These are phyloP conservation scores for Chalciporus piperatus DNA, from an alignment of 768 basidiomycete species.

Conservation along the genomic window DNA sequence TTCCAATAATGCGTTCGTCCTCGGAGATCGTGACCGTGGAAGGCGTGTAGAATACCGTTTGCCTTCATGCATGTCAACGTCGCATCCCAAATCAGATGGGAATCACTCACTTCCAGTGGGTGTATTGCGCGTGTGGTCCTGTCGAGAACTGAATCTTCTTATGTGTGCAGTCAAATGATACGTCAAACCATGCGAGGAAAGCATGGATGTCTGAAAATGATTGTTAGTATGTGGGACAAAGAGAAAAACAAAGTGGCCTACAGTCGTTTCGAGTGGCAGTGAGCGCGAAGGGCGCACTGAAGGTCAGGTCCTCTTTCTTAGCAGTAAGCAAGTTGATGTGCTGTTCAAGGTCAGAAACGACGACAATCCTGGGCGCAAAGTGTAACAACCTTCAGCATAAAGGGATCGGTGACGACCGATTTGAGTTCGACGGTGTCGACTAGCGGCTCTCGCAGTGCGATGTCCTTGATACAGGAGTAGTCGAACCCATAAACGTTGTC, in stretches of 20 bases:
- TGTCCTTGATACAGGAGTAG: constrained; percentile 99
- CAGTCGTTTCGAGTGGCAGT: constrained; percentile 88
- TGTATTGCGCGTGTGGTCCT: constrained; percentile 95
- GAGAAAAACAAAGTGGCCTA: constrained; percentile 37
- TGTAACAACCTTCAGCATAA: constrained; percentile 69
- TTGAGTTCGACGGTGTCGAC: constrained; percentile 99
- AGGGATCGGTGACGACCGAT: constrained; percentile 92
- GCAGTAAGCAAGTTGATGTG: constrained; percentile 89
- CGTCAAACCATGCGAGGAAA: constrained; percentile 99
- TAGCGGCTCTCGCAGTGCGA: constrained; percentile 91
- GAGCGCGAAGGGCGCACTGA: constrained; percentile 76
- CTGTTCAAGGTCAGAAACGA: constrained; percentile 36
- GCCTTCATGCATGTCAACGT: constrained; percentile 41
- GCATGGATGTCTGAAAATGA: constrained; percentile 78
- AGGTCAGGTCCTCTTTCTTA: constrained; percentile 93
- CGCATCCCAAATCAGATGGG: not conserved
- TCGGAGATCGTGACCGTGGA: constrained; percentile 65
- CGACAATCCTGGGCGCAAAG: not conserved
- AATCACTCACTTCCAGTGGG: constrained; percentile 86
- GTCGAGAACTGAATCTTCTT: constrained; percentile 96
- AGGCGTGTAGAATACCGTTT: constrained; percentile 98
- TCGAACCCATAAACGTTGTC: constrained; percentile 99
- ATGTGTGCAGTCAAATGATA: constrained; percentile 92
- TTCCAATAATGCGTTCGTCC: constrained; percentile 73
- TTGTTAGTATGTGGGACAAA: not conserved